Evolutionary conservation across 345 rosid species (phyloP), one percentile per base, ranked within the genome.

Genomic region (Cochlearia excelsa): DNA sequence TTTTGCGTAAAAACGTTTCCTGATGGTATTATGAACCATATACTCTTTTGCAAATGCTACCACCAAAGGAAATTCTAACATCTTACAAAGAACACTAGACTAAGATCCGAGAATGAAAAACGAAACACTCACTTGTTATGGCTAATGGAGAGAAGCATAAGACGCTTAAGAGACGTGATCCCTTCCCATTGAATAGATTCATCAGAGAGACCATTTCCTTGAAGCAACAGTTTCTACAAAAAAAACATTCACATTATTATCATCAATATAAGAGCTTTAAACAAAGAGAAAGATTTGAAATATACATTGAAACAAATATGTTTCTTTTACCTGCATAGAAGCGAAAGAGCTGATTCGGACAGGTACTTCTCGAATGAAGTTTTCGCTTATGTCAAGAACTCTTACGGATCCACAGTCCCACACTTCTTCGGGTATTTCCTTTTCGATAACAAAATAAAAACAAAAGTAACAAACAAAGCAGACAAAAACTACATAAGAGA

Each of bases 161-260:
- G 76, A 51, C 75, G 71, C 82, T 81, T 76, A 51, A 88, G 65
- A 59, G 83, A 63, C 50, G 61, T 51, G 9, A 91, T 71, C 35
- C 81, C 95, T 75, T 76, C 81, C 98, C 96, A 92, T 30, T 69
- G 69, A 74, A 86, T 81, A 23, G 86, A 80, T 67, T 82, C 83
- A 76, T 84, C 80, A 0, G 64, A 72, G 47, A 92, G 37, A 56
- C 71, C 86, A 71, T 88, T 92, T 54, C 81, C 86, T 47, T 81
- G 74, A 63, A 88, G 74, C 26, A 71, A 43, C 73, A 86, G 42
- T 69, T 84, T 92, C 98, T 92, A 79, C 63, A 70, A 55, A 77
- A 10, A n/a, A 77, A 10, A n/a, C 46, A 73, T 39, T 40, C 59
- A 57, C 26, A 66, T 7, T 27, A 43, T 10, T 27, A 23, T 4